Evolutionary conservation across 352 stramenopile species (phyloP), one percentile per base, ranked within the genome.

Genomic region (Globisporangium mamillatum): DNA sequence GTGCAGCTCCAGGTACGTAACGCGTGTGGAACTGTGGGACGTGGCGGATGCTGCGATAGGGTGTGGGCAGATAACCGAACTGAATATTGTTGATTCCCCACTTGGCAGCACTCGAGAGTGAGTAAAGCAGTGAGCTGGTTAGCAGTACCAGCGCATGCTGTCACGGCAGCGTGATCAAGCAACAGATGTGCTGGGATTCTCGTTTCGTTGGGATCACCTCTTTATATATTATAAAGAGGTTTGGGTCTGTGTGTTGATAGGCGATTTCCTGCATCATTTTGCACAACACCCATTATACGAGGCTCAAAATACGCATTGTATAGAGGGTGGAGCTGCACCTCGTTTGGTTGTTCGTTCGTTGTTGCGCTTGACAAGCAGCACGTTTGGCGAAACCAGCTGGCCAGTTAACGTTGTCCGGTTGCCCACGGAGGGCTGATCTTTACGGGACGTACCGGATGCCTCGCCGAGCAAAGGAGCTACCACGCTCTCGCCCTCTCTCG

Each of bases 381-480:
- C 2, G 18, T 52, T 20, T 52, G 44, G 18, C 44, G 44, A 52
- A 55, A 55, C 29, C 56, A 48, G 27, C 56, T 61, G 56, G 24
- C 22, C 20, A 61, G 9, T 46, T 46, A 18, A 9, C n/a, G 56
- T 29, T 36, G 56, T 48, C 29, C 29, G 27, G 12, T 50, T 50
- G 41, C 41, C 41, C 16, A n/a, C 41, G 54, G 27, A 10, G 1
- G 53, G 24, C 63, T 36, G 63, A 68, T 68, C 63, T 68, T 68
- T 68, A 68, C 63, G 38, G 63, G 63, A 14, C 53, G 63, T 38
- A 62, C 52, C 52, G 53, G 63, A 68, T 68, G 63, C 32, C 53
- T 58, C 69, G 57, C 64, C 68, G 24, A 58, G 66, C 56, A 60
- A 67, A 44, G 34, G 63, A 56, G 32, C 70, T 68, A 58, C 69